Conservation (phyloP, 495 filamentous ascomycete species). For the Penicillium cinerascens region DNA sequence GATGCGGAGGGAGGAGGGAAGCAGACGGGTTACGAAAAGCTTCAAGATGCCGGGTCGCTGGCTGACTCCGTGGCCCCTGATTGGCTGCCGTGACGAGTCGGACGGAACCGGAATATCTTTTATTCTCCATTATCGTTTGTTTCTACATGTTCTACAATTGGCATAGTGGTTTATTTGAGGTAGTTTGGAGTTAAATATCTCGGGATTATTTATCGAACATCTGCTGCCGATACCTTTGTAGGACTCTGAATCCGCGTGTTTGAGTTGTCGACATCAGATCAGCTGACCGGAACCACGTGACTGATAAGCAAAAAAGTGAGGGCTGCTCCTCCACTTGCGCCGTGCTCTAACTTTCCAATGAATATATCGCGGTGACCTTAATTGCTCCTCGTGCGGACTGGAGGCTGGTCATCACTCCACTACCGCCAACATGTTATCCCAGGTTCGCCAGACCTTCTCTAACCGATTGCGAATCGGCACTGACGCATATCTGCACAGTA, state of each 20-base stretch:
- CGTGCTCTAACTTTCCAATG: conserved; percentile 29
- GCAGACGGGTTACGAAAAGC: conserved; percentile 45
- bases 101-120: conserved; percentile 47
- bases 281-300: conserved; percentile 35
- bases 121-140: conserved; percentile 10
- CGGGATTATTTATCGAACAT: neutral
- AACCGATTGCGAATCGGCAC: conserved; percentile 7
- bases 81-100: conserved; percentile 40
- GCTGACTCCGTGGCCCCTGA: conserved; percentile 41
- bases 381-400: conserved; percentile 62
- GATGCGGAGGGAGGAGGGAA: conserved; percentile 26
- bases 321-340: conserved; percentile 1
- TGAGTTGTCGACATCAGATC: conserved; percentile 9
- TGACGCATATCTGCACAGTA: conserved; percentile 43
- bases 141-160: neutral
- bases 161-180: neutral
- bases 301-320: conserved; percentile 39
- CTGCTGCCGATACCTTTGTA: neutral
- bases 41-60: conserved; percentile 44
- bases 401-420: conserved; percentile 61
- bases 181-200: neutral
- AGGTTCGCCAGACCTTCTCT: conserved; percentile 36
- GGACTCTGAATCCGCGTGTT: neutral
- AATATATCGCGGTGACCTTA: conserved; percentile 57
- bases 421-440: conserved; percentile 50